Evolutionary conservation across 441 rosid genomes (phyloP).

Genomic region (Syzygium malaccense): DNA sequence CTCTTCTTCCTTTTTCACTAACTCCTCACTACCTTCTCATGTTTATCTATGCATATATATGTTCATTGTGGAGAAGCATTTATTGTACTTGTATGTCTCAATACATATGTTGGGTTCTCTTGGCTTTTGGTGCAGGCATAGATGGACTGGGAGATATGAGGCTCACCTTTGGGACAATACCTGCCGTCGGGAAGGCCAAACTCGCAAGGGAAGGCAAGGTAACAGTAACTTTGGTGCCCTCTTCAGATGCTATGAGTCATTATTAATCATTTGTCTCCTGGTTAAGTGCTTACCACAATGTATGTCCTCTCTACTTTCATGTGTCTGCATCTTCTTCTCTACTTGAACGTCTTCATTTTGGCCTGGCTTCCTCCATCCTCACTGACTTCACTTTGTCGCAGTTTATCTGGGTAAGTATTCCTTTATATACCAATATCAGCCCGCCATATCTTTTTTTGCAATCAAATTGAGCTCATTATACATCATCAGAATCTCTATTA

Average conservation of each 20-base stretch:
- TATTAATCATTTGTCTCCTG: neutral
- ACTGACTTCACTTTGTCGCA: neutral
- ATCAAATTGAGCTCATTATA: neutral
- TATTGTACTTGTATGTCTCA: neutral
- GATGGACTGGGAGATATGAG: constrained; percentile 12
- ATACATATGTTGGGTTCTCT: neutral
- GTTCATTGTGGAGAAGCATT: neutral
- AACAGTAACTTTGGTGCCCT: neutral
- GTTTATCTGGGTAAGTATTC: neutral
- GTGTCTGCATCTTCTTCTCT: neutral
- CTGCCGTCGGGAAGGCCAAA: constrained; percentile 9
- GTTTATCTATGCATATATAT: neutral
- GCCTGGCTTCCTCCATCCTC: neutral
- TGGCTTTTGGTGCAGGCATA: neutral
- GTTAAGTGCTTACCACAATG: neutral
- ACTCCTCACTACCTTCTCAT: neutral
- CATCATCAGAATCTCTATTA: neutral
- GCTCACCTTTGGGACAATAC: constrained; percentile 12
- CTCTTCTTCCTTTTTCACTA: neutral
- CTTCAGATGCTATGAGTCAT: neutral
- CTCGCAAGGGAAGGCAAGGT: constrained; percentile 14
- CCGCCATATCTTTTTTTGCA: neutral
- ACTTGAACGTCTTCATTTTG: neutral
- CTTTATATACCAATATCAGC: neutral
- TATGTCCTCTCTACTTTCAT: neutral